phyloP scores from a whole-genome alignment of 805 yeast genomes.

The Cyberlindnera mrakii region DNA sequence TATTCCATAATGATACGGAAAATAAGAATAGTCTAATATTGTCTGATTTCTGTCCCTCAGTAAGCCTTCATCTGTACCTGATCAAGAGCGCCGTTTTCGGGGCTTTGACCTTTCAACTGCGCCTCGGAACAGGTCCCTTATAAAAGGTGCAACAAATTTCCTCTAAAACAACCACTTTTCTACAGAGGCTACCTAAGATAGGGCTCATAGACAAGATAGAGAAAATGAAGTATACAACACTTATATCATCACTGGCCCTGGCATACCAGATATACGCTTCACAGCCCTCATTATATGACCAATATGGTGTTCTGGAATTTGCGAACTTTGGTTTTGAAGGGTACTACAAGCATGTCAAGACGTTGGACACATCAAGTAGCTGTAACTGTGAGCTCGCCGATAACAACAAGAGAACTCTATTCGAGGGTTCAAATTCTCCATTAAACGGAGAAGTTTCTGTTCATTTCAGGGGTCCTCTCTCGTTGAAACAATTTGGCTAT shows the following conservation, averaged over 20 bases:
- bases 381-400: constrained; percentile 43
- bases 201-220: too few relatives aligned
- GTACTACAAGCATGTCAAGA: constrained; percentile 40
- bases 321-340: constrained; percentile 53
- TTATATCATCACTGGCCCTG: constrained; percentile 5
- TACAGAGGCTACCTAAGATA: too few relatives aligned
- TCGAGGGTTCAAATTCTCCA: constrained; percentile 61
- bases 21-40: too few relatives aligned
- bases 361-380: constrained; percentile 34
- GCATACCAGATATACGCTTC: constrained; percentile 1
- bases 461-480: constrained; percentile 73
- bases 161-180: too few relatives aligned
- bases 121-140: too few relatives aligned
- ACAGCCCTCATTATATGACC: constrained; percentile 13
- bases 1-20: too few relatives aligned
- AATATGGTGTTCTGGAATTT: constrained; percentile 39
- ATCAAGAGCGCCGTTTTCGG: too few relatives aligned
- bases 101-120: too few relatives aligned
- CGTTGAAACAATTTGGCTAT: constrained; percentile 53
- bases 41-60: too few relatives aligned
- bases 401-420: constrained; percentile 30
- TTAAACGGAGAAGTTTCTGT: constrained; percentile 64
- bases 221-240: constrained; percentile 5
- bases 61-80: too few relatives aligned
- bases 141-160: too few relatives aligned